These are phyloP conservation scores for Apophysomyces trapeziformis DNA, from an alignment of 371 early-diverging fungal genomes.

Conservation along the genomic window DNA sequence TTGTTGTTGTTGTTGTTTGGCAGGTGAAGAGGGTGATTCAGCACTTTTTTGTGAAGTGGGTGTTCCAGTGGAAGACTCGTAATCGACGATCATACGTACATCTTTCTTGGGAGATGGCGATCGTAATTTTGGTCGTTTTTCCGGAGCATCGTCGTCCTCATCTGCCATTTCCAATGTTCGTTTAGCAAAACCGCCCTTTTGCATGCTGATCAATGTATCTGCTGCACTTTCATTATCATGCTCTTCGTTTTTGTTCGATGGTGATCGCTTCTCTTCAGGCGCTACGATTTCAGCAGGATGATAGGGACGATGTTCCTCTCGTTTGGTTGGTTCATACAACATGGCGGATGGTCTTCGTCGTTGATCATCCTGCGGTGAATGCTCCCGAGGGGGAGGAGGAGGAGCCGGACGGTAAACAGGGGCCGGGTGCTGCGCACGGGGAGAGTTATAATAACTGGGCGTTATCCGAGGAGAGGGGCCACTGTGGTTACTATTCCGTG, in stretches of 20 bases:
- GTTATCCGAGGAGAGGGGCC: constrained; percentile 5
- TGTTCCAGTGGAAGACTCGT: constrained; percentile 14
- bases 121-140: constrained; percentile 13
- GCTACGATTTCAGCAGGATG: constrained; percentile 11
- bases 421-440: constrained; percentile 12
- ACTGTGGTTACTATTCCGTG: constrained; percentile 15
- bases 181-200: constrained; percentile 25
- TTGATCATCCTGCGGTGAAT: not conserved
- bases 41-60: constrained; percentile 7
- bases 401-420: not conserved
- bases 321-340: constrained; percentile 2
- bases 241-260: constrained; percentile 3
- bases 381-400: not conserved
- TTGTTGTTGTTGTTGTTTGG: not conserved
- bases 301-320: constrained; percentile 3
- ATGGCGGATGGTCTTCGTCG: not conserved
- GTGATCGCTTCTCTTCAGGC: not conserved
- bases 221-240: constrained; percentile 41
- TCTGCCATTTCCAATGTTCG: constrained; percentile 34
- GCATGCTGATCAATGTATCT: constrained; percentile 45
- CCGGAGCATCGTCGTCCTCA: constrained; percentile 23
- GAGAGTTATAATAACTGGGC: constrained; percentile 5
- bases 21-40: constrained; percentile 2
- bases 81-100: constrained; percentile 11
- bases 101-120: constrained; percentile 9